A percentile compares a stretch with the other conserved stretches of the same genome.
phyloP scores from a whole-genome alignment of 2,329 filamentous ascomycete species.

The Epichloe festucae region DNA sequence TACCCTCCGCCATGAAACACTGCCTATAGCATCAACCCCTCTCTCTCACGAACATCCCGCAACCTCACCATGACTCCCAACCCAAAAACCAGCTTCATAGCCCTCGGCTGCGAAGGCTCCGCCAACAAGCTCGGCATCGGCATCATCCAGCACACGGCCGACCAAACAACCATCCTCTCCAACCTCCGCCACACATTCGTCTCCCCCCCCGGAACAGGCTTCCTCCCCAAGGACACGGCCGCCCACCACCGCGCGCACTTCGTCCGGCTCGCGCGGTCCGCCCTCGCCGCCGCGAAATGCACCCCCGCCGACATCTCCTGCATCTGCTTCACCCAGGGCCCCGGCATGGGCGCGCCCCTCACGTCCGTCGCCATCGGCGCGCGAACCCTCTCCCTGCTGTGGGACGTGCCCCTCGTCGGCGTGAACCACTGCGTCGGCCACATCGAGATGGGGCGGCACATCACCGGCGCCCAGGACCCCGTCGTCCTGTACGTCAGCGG shows the following conservation, averaged over 20 bases:
- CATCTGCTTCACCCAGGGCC: slow-evolving; percentile 90
- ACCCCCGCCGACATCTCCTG: slow-evolving; percentile 64
- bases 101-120: slow-evolving; percentile 66
- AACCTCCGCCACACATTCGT: slow-evolving; percentile 92
- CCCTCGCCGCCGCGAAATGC: slow-evolving; percentile 54
- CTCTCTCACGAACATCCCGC: background rate
- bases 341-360: slow-evolving; percentile 91
- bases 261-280: slow-evolving; percentile 64
- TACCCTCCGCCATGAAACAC: too few relatives aligned
- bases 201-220: slow-evolving; percentile 84
- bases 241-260: slow-evolving; percentile 83
- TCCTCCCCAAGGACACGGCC: slow-evolving; percentile 93
- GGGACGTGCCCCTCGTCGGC: slow-evolving; percentile 78
- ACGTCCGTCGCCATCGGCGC: slow-evolving; percentile 78
- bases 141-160: slow-evolving; percentile 64
- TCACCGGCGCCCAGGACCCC: slow-evolving; percentile 81
- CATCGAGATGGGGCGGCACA: slow-evolving; percentile 94
- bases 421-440: slow-evolving; percentile 98
- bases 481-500: slow-evolving; percentile 93
- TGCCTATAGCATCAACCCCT: background rate
- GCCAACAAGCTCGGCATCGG: slow-evolving; percentile 97
- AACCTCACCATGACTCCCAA: background rate
- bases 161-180: slow-evolving; percentile 56
- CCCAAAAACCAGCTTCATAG: slow-evolving; percentile 28
- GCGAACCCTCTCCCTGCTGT: slow-evolving; percentile 67